These are phyloP conservation scores for Nitzschia sp. DNA, from an alignment of 108 stramenopile species.

Conservation along the genomic window DNA sequence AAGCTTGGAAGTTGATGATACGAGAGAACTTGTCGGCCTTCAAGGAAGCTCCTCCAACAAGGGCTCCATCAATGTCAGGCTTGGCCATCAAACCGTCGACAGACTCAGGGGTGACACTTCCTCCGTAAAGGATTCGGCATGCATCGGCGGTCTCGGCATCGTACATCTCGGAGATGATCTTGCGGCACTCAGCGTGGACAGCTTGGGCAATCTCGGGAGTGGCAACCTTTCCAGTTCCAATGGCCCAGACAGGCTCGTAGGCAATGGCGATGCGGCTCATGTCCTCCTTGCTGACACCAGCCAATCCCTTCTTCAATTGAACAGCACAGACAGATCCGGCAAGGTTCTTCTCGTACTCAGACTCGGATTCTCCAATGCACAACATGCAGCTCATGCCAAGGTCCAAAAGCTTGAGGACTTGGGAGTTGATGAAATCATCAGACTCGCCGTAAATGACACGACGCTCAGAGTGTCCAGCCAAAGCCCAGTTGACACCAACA, in stretches of 20 bases:
- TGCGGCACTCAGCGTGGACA: conserved; percentile 83
- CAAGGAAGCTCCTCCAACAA: conserved; percentile 95
- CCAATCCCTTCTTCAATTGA: conserved; percentile 88
- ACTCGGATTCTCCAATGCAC: conserved; percentile 94
- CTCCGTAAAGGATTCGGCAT: conserved; percentile 93
- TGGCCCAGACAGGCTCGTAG: conserved; percentile 97
- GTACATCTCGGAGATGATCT: conserved; percentile 79
- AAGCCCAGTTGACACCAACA: conserved; percentile 87
- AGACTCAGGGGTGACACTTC: conserved; percentile 91
- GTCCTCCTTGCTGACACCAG: conserved; percentile 76
- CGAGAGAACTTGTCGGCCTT: conserved; percentile 87
- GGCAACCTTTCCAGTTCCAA: conserved; percentile 90
- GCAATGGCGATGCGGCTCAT: conserved; percentile 91
- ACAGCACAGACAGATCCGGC: conserved; percentile 87
- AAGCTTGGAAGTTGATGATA: conserved; percentile 86
- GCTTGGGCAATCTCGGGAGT: conserved; percentile 81
- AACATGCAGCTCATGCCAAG: conserved; percentile 90
- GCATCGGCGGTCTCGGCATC: conserved; percentile 71
- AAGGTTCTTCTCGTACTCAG: conserved; percentile 89
- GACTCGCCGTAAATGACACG: conserved; percentile 91
- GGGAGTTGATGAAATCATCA: conserved; percentile 90
- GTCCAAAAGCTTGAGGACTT: conserved; percentile 87
- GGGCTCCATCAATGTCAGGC: conserved; percentile 95
- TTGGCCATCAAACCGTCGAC: conserved; percentile 89
- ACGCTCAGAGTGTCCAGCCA: conserved; percentile 97